Evolutionary conservation across 768 basidiomycete species (phyloP).

Genomic region (Clavulina sp.): DNA sequence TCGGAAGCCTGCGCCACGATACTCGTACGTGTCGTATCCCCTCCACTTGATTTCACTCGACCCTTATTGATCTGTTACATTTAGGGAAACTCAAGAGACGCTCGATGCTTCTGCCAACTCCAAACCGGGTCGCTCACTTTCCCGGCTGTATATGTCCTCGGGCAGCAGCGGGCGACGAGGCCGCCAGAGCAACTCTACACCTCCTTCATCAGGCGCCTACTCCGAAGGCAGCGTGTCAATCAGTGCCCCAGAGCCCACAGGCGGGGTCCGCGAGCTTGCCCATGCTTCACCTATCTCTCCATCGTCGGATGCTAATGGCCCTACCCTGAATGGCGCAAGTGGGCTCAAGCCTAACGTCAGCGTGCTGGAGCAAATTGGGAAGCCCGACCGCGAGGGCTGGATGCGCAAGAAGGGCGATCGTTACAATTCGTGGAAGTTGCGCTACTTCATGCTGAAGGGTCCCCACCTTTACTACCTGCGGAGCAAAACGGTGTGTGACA

Average conservation of each 20-base stretch:
- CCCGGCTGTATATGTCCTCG: not conserved
- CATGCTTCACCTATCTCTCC: not conserved
- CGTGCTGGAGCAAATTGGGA: slow-evolving; percentile 80
- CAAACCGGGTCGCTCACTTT: not conserved
- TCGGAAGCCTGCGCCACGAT: slow-evolving; percentile 69
- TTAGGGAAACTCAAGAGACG: not conserved
- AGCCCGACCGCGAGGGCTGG: slow-evolving; percentile 80
- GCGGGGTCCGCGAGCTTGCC: not conserved
- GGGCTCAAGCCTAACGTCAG: slow-evolving; percentile 34
- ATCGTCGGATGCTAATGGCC: not conserved
- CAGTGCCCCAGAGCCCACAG: too few species aligned
- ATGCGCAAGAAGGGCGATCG: slow-evolving; percentile 90
- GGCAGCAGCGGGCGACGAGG: too few species aligned
- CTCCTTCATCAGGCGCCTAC: too few species aligned
- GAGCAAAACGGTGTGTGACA: slow-evolving; percentile 35
- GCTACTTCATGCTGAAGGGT: slow-evolving; percentile 89
- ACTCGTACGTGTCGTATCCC: slow-evolving; percentile 36
- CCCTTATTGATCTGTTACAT: not conserved
- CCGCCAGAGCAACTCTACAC: too few species aligned
- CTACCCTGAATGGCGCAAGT: slow-evolving; percentile 3
- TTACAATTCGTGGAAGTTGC: slow-evolving; percentile 81
- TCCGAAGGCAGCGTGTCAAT: too few species aligned
- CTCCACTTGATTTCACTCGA: not conserved
- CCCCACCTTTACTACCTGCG: slow-evolving; percentile 76
- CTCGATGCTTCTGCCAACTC: not conserved